A percentile compares a stretch with the other conserved stretches of the same genome.
Conservation (phyloP, 2,329 filamentous ascomycete genomes). For the Rhinocladiella similis region DNA sequence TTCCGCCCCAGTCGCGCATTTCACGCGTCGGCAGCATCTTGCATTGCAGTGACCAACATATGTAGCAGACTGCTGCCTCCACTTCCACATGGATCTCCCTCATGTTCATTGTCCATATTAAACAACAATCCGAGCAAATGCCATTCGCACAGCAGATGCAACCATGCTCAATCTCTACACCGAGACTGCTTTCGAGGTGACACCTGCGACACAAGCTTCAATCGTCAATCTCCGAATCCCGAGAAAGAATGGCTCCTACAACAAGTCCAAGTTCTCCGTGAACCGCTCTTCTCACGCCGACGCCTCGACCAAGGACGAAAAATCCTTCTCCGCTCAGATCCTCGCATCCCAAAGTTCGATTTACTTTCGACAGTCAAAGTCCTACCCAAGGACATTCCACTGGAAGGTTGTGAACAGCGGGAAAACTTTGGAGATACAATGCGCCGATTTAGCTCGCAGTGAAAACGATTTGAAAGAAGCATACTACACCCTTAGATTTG, state of each 20-base stretch:
- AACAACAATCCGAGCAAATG: conserved; percentile 12
- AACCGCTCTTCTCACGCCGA: conserved; percentile 7
- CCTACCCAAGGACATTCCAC: conserved; percentile 79
- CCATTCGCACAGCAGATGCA: conserved; percentile 4
- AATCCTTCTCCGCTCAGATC: conserved; percentile 69
- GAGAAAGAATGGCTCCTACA: conserved; percentile 24
- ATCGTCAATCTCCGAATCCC: conserved; percentile 22
- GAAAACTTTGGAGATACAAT: conserved; percentile 77
- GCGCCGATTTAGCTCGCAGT: conserved; percentile 74
- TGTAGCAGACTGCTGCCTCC: background rate
- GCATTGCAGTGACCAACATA: background rate
- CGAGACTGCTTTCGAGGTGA: conserved; percentile 27
- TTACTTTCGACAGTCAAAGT: conserved; percentile 76
- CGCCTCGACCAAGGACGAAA: conserved; percentile 47
- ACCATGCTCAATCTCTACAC: conserved; percentile 31
- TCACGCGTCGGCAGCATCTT: background rate
- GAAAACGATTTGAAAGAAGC: conserved; percentile 64
- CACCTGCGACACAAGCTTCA: conserved; percentile 18
- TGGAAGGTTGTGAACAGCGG: conserved; percentile 86
- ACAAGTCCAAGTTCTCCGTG: conserved; percentile 21
- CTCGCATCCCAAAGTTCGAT: conserved; percentile 78
- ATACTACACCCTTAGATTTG: conserved; percentile 73
- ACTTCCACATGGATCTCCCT: background rate
- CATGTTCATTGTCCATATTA: background rate
- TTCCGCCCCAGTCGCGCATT: background rate